A percentile compares a stretch with the other conserved stretches of the same genome.
phyloP scores from a whole-genome alignment of 2,329 filamentous ascomycete species.

The Ophiobolus disseminans region DNA sequence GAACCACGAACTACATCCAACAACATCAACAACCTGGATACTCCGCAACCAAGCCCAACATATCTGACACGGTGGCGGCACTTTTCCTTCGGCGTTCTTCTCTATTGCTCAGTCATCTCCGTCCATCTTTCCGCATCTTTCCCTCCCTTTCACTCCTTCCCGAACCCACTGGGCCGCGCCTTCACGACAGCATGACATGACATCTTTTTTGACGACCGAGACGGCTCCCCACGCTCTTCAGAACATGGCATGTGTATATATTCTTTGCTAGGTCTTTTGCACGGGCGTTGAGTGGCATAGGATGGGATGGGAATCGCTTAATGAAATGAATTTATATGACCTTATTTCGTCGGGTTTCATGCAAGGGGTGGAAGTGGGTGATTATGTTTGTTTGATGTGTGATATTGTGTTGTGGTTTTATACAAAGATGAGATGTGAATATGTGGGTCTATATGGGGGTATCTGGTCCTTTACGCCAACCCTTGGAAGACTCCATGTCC shows the following conservation, averaged over 20 bases:
- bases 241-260: neutral
- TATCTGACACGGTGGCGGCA: too few species aligned
- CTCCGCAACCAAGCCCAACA: too few species aligned
- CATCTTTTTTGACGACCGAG: neutral
- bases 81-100: constrained; percentile 1
- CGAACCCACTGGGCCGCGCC: too few species aligned
- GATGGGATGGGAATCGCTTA: neutral
- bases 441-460: neutral
- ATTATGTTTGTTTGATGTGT: too few species aligned
- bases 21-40: neutral
- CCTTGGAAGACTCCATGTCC: too few species aligned
- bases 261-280: neutral
- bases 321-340: neutral
- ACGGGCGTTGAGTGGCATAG: neutral
- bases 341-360: neutral
- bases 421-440: neutral
- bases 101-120: too few species aligned
- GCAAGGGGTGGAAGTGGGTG: too few species aligned
- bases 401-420: neutral
- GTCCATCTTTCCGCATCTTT: neutral
- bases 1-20: neutral
- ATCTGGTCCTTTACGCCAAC: too few species aligned
- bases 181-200: constrained; percentile 1
- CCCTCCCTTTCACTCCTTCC: constrained; percentile 27
- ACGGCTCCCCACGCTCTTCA: neutral